A percentile compares a stretch with the other conserved stretches of the same genome.
Evolutionary conservation across 169 alveolate genomes (phyloP).

Genomic region (Amoebophrya sp.): DNA sequence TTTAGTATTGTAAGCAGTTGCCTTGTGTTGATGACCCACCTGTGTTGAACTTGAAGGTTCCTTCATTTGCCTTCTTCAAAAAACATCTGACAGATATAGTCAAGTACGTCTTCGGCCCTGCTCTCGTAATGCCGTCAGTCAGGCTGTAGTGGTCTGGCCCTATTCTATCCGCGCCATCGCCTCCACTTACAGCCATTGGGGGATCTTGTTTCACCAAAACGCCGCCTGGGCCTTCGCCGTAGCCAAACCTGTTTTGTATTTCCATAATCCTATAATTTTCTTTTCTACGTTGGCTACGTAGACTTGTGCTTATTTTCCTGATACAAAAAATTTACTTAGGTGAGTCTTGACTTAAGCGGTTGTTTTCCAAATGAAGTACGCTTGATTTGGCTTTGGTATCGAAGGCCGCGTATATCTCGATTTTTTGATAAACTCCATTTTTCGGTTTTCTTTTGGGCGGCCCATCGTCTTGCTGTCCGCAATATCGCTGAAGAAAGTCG

Average conservation of each 20-base stretch:
- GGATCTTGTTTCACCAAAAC: background rate
- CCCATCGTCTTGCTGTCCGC: background rate
- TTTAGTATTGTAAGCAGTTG: no score
- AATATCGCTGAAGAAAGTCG: no score
- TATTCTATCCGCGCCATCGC: background rate
- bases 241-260: background rate
- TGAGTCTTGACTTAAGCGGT: no score
- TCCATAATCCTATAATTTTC: no score
- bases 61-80: background rate
- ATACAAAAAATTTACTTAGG: no score
- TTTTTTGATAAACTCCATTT: background rate
- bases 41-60: background rate
- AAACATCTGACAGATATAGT: background rate
- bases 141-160: conserved; percentile 4
- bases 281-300: no score
- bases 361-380: no score
- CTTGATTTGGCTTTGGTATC: background rate
- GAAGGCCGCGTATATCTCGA: background rate
- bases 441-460: background rate
- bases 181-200: background rate
- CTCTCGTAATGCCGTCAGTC: background rate
- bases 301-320: no score
- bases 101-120: background rate
- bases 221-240: background rate
- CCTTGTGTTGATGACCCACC: no score